phyloP scores from a whole-genome alignment of 495 filamentous ascomycete genomes.

The Talaromyces liani region DNA sequence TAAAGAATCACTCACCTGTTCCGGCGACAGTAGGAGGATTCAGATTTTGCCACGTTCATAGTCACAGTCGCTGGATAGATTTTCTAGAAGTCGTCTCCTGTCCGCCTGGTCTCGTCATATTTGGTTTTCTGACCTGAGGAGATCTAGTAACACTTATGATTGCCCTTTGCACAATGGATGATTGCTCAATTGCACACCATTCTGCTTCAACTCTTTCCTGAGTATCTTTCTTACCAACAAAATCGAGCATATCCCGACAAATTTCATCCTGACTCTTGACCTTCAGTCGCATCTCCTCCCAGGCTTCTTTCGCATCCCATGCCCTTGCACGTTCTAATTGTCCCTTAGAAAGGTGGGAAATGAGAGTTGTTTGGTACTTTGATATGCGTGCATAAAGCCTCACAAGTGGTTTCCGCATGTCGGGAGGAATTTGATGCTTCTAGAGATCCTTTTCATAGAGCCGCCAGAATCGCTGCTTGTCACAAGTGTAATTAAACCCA shows the following conservation, averaged over 20 bases:
- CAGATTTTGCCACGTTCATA: not conserved
- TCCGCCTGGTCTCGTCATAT: not conserved
- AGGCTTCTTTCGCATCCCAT: not conserved
- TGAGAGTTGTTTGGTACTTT: not conserved
- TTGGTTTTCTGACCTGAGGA: not conserved
- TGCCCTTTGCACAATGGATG: not conserved
- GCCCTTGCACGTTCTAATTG: not conserved
- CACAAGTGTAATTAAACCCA: not conserved
- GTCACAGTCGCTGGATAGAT: not conserved
- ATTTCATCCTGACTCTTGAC: not conserved
- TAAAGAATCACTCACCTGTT: slow-evolving; percentile 32
- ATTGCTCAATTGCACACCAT: not conserved
- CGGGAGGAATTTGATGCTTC: not conserved
- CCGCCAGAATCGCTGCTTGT: not conserved
- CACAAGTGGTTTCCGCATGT: not conserved
- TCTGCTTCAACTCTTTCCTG: not conserved
- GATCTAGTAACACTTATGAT: not conserved
- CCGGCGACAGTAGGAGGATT: slow-evolving; percentile 7
- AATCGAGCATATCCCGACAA: no score
- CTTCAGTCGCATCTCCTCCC: not conserved
- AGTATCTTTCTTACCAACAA: no score
- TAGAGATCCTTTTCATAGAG: not conserved
- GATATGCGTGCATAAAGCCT: not conserved
- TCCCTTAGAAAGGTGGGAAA: not conserved
- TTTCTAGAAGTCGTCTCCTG: not conserved